Percentiles rank a stretch among this genome's conserved stretches.
Evolutionary conservation across 148 eudicot genomes (phyloP).

Genomic region (Heliamphora exappendiculata): DNA sequence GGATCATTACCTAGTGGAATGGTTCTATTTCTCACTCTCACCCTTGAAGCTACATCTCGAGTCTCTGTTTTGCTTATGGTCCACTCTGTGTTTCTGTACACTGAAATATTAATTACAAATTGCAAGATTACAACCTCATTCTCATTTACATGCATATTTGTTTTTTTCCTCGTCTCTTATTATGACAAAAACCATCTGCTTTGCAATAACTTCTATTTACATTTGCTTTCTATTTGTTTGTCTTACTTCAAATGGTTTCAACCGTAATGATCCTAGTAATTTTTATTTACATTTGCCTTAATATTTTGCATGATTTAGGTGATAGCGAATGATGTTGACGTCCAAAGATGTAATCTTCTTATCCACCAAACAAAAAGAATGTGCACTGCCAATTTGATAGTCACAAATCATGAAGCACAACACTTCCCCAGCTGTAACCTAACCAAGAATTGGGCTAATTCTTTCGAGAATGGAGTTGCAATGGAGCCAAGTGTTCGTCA

Average conservation of each 20-base stretch:
- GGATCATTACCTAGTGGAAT: slow-evolving; percentile 74
- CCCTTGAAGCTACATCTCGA: background rate
- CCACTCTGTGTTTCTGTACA: background rate
- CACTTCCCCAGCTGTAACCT: slow-evolving; percentile 89
- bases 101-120: background rate
- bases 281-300: background rate
- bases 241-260: background rate
- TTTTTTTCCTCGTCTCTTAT: background rate
- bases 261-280: background rate
- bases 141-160: background rate
- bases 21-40: slow-evolving; percentile 35
- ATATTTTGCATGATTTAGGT: slow-evolving; percentile 40
- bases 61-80: slow-evolving; percentile 1
- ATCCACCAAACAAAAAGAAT: slow-evolving; percentile 98
- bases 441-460: slow-evolving; percentile 36
- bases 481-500: slow-evolving; percentile 44
- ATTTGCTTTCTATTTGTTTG: too few species aligned
- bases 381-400: slow-evolving; percentile 95
- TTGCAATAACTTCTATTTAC: too few species aligned
- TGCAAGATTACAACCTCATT: background rate
- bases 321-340: slow-evolving; percentile 92
- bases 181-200: background rate
- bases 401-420: slow-evolving; percentile 97
- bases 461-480: slow-evolving; percentile 26
- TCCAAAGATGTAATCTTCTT: slow-evolving; percentile 98